A percentile compares a stretch with the other conserved stretches of the same genome.
Conservation (phyloP, 108 stramenopile species). For the Pseudonitzschia pungens region DNA sequence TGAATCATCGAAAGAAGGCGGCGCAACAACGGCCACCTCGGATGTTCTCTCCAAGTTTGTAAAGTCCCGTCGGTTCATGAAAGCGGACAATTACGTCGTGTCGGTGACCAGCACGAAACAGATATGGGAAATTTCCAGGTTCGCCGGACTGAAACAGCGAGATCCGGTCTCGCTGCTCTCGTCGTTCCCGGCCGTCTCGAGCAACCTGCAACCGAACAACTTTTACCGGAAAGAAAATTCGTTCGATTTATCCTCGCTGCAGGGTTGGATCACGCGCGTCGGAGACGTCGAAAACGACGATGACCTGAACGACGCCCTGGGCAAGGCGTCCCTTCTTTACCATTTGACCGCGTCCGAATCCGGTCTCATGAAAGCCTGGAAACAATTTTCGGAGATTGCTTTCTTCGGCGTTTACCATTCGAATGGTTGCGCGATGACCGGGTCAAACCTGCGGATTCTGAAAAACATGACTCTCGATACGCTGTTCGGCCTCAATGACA, state of each 20-base stretch:
- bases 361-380: constrained; percentile 22
- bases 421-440: constrained; percentile 4
- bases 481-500: constrained; percentile 3
- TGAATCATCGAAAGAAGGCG: not conserved
- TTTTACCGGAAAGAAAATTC: constrained; percentile 24
- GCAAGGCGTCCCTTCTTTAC: constrained; percentile 12
- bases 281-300: constrained; percentile 1
- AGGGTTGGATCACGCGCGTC: constrained; percentile 11
- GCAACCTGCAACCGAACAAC: constrained; percentile 1
- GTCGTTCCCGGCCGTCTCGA: constrained; percentile 28
- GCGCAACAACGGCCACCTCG: not conserved
- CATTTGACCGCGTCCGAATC: constrained; percentile 16
- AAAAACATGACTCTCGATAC: constrained; percentile 14
- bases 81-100: constrained; percentile 15
- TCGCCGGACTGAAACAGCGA: not conserved
- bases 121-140: not conserved
- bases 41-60: constrained; percentile 8
- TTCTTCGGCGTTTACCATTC: constrained; percentile 1
- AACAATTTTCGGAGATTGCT: constrained; percentile 10
- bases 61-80: constrained; percentile 3
- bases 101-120: constrained; percentile 4
- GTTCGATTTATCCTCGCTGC: constrained; percentile 25
- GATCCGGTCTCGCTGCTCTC: constrained; percentile 12
- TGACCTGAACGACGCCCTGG: constrained; percentile 8
- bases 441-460: not conserved